Evolutionary conservation across 345 rosid species (phyloP), one percentile per base, ranked within the genome.

Genomic region (Euphorbia peplus): DNA sequence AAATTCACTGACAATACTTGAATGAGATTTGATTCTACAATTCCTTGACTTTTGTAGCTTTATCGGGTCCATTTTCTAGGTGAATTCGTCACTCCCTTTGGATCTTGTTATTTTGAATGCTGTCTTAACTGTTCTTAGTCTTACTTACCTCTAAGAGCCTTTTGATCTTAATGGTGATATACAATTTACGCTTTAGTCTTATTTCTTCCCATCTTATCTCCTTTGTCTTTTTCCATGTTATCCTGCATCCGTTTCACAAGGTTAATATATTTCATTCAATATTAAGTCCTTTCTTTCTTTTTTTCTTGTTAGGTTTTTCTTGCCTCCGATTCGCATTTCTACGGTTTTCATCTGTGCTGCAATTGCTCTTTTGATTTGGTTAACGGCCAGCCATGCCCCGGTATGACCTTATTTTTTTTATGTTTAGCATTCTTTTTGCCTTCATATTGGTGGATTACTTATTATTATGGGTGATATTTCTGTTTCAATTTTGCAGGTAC

Each of bases 401-500:
- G 73, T 70, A 70, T 1, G 26, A 8, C 15, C 52, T n/a, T n/a
- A n/a, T n/a, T n/a, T 11, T 26, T 69, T 29, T 18, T 12, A 26
- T 0, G 22, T 25, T 44, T 2, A 8, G 8, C 15, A 4, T 15
- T 6, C 2, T 12, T 58, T 29, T 12, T 10, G 3, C 30, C 15
- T 9, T 29, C n/a, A 21, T 41, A 42, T 42, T n/a, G 39, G 35
- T 39, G 53, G 14, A 16, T 41, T 42, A 6, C 44, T 22, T 39
- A 4, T 28, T 24, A 24, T 22, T 21, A n/a, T 10, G 8, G 10
- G n/a, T n/a, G n/a, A n/a, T n/a, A n/a, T n/a, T 50, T 65, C 32
- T n/a, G n/a, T n/a, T n/a, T n/a, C 4, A 22, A 19, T 71, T 46
- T 78, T 69, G 80, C 86, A 90, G 99, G 84, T 91, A 95, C 70